Evolutionary conservation across 2,329 filamentous ascomycete genomes (phyloP), one percentile per base, ranked within the genome.

Genomic region (Beauveria medogensis): DNA sequence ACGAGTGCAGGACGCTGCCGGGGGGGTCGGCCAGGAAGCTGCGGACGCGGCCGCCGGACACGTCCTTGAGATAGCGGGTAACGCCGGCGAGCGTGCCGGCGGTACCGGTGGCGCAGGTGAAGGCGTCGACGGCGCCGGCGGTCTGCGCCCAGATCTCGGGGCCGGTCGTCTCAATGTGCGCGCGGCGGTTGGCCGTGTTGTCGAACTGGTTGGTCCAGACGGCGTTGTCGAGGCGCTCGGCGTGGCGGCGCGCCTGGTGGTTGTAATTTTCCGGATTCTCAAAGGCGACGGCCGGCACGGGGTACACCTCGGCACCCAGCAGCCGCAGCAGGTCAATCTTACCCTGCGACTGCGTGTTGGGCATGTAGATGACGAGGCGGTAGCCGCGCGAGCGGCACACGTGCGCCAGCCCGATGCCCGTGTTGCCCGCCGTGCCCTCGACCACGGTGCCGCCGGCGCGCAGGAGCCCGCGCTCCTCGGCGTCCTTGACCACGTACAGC

Each of bases 181-280:
- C 94, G 70, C 90, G 87, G 57, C 94, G 84, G 76, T 99, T 99
- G 58, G 94, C 94, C 57, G 82, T 86, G 78, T 99, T 99, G 74
- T 99, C 94, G 77, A 99, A 99, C 77, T 99, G 94, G 76, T 99
- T 95, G 50, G 94, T 99, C 94, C 94, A 99, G 16, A 97, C 92
- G 9, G 93, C 92, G 69, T 94, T 94, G 18, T 91, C 87, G 54
- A 95, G 77, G 3, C 80, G 74, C 73, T 94, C 92, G n/a, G 94
- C 94, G 75, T 97, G 93, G 47, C 93, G 81, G 63, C 83, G 83
- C 5, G 94, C 94, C 79, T 96, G 93, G 77, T 97, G 93, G 78
- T 99, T 99, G 82, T 97, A 99, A 78, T 99, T 99, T 50, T 92
- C 80, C 18, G 92, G 91, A 78, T 97, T 91, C 65, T 97, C 92